These are phyloP conservation scores for Fraxinus greggii DNA, from an alignment of 305 asterid genomes.

Conservation along the genomic window DNA sequence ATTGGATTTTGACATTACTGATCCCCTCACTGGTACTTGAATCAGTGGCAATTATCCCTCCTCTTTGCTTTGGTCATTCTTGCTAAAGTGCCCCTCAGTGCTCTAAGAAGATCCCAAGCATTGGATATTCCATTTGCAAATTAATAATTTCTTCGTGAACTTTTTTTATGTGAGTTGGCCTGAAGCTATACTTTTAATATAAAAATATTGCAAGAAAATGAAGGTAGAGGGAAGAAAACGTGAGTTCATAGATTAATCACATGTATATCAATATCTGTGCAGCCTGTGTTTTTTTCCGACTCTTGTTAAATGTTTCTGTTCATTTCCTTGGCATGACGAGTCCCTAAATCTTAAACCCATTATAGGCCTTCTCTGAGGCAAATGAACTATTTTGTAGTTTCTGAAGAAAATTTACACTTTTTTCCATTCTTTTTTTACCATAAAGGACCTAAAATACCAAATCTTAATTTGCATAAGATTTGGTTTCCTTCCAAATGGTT, in stretches of 20 bases:
- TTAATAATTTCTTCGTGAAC: background rate
- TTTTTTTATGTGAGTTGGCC: background rate
- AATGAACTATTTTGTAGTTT: background rate
- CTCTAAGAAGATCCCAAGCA: background rate
- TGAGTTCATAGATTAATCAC: background rate
- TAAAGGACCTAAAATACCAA: background rate
- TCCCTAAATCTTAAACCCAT: background rate
- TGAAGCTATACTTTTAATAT: background rate
- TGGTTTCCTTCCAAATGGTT: background rate
- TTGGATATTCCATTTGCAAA: background rate
- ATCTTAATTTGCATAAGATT: background rate
- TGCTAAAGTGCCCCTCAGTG: background rate
- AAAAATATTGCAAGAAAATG: background rate
- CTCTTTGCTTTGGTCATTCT: background rate
- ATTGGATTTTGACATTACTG: background rate
- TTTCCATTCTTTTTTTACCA: background rate
- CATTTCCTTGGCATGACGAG: background rate
- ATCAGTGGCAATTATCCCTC: background rate
- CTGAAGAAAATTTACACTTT: background rate
- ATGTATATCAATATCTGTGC: background rate
- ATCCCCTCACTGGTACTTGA: background rate
- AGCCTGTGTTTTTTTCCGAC: background rate
- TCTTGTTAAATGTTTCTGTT: background rate
- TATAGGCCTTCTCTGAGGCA: background rate
- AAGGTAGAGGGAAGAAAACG: background rate